Evolutionary conservation across 2,329 filamentous ascomycete genomes (phyloP).

Genomic region (Trichoderma guizhouense): DNA sequence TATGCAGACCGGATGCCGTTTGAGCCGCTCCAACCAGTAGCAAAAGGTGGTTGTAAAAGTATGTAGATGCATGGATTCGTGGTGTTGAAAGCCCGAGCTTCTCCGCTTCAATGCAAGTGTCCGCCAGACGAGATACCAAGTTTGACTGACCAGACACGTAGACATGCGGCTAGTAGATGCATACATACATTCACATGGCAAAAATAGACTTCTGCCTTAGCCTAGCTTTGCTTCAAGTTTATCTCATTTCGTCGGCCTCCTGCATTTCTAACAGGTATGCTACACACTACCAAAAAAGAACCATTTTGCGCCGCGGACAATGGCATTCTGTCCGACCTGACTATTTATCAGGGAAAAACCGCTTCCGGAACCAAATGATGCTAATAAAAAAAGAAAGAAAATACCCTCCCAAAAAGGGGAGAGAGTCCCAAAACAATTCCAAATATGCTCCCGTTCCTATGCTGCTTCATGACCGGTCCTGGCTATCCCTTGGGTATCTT

Average conservation of each 20-base stretch:
- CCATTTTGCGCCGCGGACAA: constrained; percentile 3
- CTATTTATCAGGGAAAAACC: not conserved
- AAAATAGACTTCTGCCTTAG: not conserved
- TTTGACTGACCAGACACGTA: not conserved
- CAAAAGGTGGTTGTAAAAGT: not conserved
- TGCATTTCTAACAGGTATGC: not conserved
- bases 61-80: not conserved
- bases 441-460: constrained; percentile 16
- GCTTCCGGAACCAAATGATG: not conserved
- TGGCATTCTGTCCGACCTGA: not conserved
- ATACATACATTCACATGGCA: not conserved
- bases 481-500: constrained; percentile 21
- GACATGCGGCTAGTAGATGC: not conserved
- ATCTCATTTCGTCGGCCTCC: not conserved
- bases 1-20: not conserved
- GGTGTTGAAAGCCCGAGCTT: not conserved
- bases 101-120: not conserved
- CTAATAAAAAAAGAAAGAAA: not conserved
- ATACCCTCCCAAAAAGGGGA: not conserved
- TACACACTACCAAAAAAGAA: not conserved
- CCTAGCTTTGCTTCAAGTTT: not conserved
- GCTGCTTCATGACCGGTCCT: constrained; percentile 21
- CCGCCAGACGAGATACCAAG: not conserved
- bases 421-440: not conserved
- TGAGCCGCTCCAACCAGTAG: not conserved